Evolutionary conservation across 2,329 filamentous ascomycete genomes (phyloP).

Genomic region (Coniochaeta pulveracea): DNA sequence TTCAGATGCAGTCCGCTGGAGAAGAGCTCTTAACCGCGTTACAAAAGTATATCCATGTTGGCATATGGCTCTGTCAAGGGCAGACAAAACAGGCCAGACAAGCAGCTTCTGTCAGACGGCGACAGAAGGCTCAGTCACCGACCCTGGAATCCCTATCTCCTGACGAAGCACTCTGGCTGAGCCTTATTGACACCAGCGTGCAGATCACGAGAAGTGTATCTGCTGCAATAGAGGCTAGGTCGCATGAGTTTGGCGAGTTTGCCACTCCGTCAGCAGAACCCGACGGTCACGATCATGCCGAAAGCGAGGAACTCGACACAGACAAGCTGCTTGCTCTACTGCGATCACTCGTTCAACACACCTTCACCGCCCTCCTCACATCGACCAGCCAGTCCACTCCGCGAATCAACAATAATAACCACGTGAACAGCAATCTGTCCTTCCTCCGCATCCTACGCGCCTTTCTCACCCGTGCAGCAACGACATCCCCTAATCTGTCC

Average conservation of each 20-base stretch:
- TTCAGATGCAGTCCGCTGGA: conserved; percentile 48
- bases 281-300: conserved; percentile 12
- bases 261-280: conserved; percentile 11
- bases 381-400: conserved; percentile 48
- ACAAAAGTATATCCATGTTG: conserved; percentile 83
- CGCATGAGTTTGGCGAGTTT: conserved; percentile 6
- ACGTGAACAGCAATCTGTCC: conserved; percentile 48
- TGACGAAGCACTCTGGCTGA: conserved; percentile 48
- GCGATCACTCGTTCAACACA: conserved; percentile 74
- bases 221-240: conserved; percentile 30
- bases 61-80: conserved; percentile 89
- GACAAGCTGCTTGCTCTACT: conserved; percentile 55
- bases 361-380: conserved; percentile 76
- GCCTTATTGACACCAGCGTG: conserved; percentile 48
- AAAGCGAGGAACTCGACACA: conserved; percentile 30
- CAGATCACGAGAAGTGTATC: conserved; percentile 55
- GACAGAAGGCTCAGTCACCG: conserved; percentile 31
- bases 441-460: conserved; percentile 84
- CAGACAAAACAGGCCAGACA: conserved; percentile 55
- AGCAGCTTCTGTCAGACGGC: conserved; percentile 35
- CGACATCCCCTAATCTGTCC: conserved; percentile 72
- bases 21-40: conserved; percentile 66
- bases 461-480: conserved; percentile 74
- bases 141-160: conserved; percentile 32
- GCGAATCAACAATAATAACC: conserved; percentile 15